phyloP scores from a whole-genome alignment of 768 basidiomycete species.

The Mycena rosella region DNA sequence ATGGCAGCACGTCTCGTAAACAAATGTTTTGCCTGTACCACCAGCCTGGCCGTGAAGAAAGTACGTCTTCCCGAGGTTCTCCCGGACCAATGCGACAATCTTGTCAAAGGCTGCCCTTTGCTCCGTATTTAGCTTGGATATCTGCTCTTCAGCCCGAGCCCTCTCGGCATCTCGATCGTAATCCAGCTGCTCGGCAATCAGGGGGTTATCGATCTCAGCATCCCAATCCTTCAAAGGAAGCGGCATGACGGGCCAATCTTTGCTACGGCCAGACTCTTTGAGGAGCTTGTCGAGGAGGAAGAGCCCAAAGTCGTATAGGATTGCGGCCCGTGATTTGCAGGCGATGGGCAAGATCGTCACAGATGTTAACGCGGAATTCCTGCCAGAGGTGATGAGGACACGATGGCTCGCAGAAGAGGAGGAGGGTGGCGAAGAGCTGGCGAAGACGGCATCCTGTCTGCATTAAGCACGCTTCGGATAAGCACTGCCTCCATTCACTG shows the following conservation, averaged over 20 bases:
- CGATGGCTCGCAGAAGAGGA: conserved; percentile 23
- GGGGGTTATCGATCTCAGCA: conserved; percentile 15
- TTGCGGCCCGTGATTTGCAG: conserved; percentile 6
- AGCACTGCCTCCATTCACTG: conserved; percentile 43
- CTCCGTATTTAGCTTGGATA: not conserved
- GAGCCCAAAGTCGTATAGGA: conserved; percentile 15
- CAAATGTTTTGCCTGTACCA: conserved; percentile 17
- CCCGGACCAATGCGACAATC: not conserved
- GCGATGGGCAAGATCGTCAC: conserved; percentile 8
- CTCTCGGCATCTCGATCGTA: conserved; percentile 33
- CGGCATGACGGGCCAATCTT: conserved; percentile 38
- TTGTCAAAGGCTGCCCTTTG: conserved; percentile 1
- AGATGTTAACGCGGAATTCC: conserved; percentile 16
- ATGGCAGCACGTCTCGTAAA: conserved; percentile 10
- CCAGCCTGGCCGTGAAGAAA: conserved; percentile 19
- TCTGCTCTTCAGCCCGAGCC: conserved; percentile 3
- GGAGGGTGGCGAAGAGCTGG: conserved; percentile 16
- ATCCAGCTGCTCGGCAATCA: conserved; percentile 39
- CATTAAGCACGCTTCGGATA: conserved; percentile 6
- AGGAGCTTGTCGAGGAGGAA: conserved; percentile 26
- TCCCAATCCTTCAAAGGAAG: conserved; percentile 36
- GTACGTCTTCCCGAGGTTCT: not conserved
- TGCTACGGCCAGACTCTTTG: conserved; percentile 24
- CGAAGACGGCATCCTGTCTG: conserved; percentile 17
- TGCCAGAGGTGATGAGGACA: conserved; percentile 8